Base-by-base conservation (phyloP, 2,329 filamentous ascomycete species). In the Colletotrichum paranaense region DNA sequence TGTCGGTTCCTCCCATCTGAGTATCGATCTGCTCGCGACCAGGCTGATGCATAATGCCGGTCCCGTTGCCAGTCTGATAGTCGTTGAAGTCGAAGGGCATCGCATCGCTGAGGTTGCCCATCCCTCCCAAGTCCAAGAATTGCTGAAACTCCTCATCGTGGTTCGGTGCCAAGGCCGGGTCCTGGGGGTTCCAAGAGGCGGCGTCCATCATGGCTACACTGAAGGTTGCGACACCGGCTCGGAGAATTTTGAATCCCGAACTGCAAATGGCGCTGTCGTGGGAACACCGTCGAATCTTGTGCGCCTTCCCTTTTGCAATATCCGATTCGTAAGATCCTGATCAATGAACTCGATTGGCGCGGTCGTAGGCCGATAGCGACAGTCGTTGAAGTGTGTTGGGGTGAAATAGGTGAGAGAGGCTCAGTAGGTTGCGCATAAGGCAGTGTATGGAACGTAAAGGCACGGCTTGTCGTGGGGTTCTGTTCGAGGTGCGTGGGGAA, bases 71-170 rank as follows among this genome's bases (percentile, higher is more conserved):
- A 67, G 79, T 80, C 74, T 85, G 85, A 77, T 91, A 92, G 72
- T 88, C 84, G 52, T 87, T 84, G 75, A 91, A 92, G 79, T 91
- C 89, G 77, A 92, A 92, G 73, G 87, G 86, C 78, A 92, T 84
- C 65, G 84, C 82, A 68, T 91, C 88, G 74, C 81, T 81, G 71
- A 92, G 81, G 74, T 82, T 86, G 35, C 84, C 85, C 84, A 92
- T 89, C 76, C 82, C 83, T 70, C 86, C 87, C 84, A 92, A 88
- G 76, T 92, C 88, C 74, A 92, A 84, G 72, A 91, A 92, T 76
- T 92, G 90, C 75, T 90, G 87, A 78, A 92, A 92, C 52, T 91
- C 90, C 79, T 92, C 90, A 60, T 92, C 90, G 63, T 84, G 79
- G 6, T 85, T 76, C 12, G 85, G 80, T 32, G 87, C 83, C 80